phyloP scores from a whole-genome alignment of 2,329 filamentous ascomycete species.

The Proliferodiscus dingleyae region DNA sequence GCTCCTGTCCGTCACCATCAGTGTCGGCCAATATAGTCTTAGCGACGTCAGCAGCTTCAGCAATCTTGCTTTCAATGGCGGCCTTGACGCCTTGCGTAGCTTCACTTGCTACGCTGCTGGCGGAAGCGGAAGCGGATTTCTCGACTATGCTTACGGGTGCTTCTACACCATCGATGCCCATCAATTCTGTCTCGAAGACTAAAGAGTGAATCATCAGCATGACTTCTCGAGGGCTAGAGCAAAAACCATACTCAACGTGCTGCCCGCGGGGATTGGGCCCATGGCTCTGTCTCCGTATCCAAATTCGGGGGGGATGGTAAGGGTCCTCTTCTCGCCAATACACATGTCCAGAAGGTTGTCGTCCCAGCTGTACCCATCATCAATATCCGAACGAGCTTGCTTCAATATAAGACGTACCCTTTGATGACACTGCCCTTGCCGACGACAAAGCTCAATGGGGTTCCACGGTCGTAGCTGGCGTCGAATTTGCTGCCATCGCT shows the following conservation, averaged over 20 bases:
- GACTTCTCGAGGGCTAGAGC: slow-evolving; percentile 4
- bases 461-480: slow-evolving; percentile 71
- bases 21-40: slow-evolving; percentile 50
- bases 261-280: slow-evolving; percentile 78
- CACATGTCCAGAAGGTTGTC: slow-evolving; percentile 90
- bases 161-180: slow-evolving; percentile 72
- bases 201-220: slow-evolving; percentile 12
- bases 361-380: slow-evolving; percentile 64
- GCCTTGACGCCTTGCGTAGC: slow-evolving; percentile 31
- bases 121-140: slow-evolving; percentile 16
- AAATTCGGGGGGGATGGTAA: slow-evolving; percentile 83
- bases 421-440: slow-evolving; percentile 82
- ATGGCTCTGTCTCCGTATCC: slow-evolving; percentile 74
- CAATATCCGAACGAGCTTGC: too few relatives aligned
- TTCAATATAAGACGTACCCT: slow-evolving; percentile 53
- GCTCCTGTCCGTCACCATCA: slow-evolving; percentile 50
- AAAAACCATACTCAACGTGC: slow-evolving; percentile 61
- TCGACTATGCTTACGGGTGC: slow-evolving; percentile 27
- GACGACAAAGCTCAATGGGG: slow-evolving; percentile 73
- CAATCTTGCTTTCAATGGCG: slow-evolving; percentile 43
- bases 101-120: slow-evolving; percentile 22
- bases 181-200: slow-evolving; percentile 90
- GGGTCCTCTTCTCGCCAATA: slow-evolving; percentile 82
- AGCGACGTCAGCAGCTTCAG: slow-evolving; percentile 47
- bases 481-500: slow-evolving; percentile 77